Base-by-base conservation (phyloP, 2,329 filamentous ascomycete genomes). In the Ophiostoma montium region DNA sequence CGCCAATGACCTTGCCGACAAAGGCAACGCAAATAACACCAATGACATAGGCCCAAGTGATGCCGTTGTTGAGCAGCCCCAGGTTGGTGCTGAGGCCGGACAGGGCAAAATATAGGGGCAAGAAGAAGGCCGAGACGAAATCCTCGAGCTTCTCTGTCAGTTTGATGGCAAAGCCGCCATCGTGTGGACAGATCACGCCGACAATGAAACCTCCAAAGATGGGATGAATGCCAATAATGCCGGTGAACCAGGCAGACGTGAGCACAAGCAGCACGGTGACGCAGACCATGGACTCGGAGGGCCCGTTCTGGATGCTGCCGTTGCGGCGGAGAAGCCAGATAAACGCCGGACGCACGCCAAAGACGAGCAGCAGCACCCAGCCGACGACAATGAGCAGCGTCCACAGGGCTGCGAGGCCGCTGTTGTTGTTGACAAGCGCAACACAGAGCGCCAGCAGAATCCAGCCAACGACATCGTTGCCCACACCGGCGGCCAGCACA, bases 121-220 rank as follows among this genome's bases (percentile, higher is more conserved):
- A 64, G 57, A 96, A 88, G 1, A 96, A 67, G 1, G 84, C 82
- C 0, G 81, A 79, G 30, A 95, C 82, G 11, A 95, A 68, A 72
- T 96, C 90, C 63, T 96, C 90, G 52, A 96, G 82, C 70, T 95
- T 95, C 61, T 95, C 88, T 0, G 87, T 92, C 36, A 95, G 70
- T 56, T 89, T 89, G 64, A 95, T 92, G 19, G 86, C 84, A 60
- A 95, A 94, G 27, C 88, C 86, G 45, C 85, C 84, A 51, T 94
- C 85, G 59, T 92, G 88, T 0, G 89, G 90, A 57, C 88, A 88
- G 50, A 96, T 92, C 23, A 96, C 64, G 1, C 90, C 90, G 38
- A 90, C 78, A 51, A 95, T 71, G 62, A 96, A 96, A 3, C 84
- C 88, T 38, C 90, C 90, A 59, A 96, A 96, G 61, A 96, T 95